A percentile compares a stretch with the other conserved stretches of the same genome.
These are phyloP conservation scores for Tetrahymena malaccensis DNA, from an alignment of 73 alveolate genomes.

Conservation along the genomic window DNA sequence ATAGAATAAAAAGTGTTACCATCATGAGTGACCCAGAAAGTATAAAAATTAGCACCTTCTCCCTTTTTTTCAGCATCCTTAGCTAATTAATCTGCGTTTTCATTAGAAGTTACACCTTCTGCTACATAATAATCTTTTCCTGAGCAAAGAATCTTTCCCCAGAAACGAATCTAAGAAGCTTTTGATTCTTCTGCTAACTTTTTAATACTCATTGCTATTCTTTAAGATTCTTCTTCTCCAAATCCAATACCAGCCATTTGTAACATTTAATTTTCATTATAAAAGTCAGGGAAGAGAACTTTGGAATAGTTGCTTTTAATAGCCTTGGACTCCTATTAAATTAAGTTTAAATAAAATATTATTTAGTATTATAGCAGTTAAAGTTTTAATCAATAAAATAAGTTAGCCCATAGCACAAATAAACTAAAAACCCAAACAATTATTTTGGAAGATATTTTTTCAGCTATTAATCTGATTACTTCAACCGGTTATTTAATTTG, in stretches of 20 bases:
- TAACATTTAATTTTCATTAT: conserved; percentile 48
- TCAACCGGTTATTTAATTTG: neutral
- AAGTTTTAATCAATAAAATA: too few species aligned
- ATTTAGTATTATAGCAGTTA: neutral
- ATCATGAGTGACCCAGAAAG: conserved; percentile 85
- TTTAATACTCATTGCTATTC: neutral
- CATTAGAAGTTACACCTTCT: conserved; percentile 84
- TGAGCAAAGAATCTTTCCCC: conserved; percentile 90
- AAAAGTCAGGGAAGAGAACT: conserved; percentile 52
- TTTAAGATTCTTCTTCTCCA: conserved; percentile 67
- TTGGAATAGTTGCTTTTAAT: neutral
- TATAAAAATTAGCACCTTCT: conserved; percentile 78
- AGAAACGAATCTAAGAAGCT: conserved; percentile 70
- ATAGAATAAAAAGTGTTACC: neutral
- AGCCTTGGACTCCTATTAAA: neutral
- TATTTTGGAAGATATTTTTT: neutral
- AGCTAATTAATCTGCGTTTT: conserved; percentile 58
- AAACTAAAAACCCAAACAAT: too few species aligned
- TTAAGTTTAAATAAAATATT: neutral
- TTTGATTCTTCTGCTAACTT: conserved; percentile 49
- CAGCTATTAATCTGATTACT: neutral
- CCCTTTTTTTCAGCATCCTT: conserved; percentile 89
- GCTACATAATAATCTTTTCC: conserved; percentile 86
- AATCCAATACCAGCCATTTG: conserved; percentile 84
- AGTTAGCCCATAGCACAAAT: neutral